Evolutionary conservation across 2,329 filamentous ascomycete species (phyloP).

Genomic region (Metarhizium sp.): DNA sequence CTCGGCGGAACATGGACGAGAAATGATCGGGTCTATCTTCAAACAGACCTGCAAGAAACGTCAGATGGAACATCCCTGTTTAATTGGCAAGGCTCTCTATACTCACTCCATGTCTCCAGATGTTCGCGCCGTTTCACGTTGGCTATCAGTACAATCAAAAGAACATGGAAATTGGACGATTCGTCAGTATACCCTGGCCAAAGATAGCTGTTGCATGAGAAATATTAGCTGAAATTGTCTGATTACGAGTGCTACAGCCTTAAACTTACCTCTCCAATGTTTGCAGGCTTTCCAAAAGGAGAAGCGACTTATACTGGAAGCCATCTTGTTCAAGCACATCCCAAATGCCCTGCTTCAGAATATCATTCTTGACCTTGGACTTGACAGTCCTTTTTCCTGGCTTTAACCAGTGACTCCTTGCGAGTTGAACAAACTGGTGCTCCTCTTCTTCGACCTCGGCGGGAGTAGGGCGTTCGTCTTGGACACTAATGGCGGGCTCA

Average conservation of each 20-base stretch:
- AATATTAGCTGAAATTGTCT: neutral
- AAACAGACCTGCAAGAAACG: slow-evolving; percentile 53
- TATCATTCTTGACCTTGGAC: slow-evolving; percentile 69
- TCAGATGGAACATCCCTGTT: slow-evolving; percentile 10
- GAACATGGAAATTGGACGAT: slow-evolving; percentile 82
- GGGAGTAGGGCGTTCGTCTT: slow-evolving; percentile 40
- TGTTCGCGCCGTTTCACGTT: slow-evolving; percentile 85
- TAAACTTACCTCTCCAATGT: slow-evolving; percentile 63
- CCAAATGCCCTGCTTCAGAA: slow-evolving; percentile 84
- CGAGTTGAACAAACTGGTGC: slow-evolving; percentile 64
- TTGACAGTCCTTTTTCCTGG: slow-evolving; percentile 49
- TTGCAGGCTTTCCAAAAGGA: slow-evolving; percentile 83
- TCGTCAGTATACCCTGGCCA: slow-evolving; percentile 91
- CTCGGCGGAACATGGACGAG: slow-evolving; percentile 77
- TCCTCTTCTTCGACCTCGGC: slow-evolving; percentile 64
- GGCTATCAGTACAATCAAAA: slow-evolving; percentile 75
- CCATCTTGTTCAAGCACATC: slow-evolving; percentile 72
- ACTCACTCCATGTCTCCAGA: slow-evolving; percentile 74
- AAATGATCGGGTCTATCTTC: slow-evolving; percentile 70
- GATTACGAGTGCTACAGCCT: neutral
- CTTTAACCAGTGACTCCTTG: slow-evolving; percentile 78
- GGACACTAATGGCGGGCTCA: slow-evolving; percentile 28
- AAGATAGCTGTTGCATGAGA: slow-evolving; percentile 53
- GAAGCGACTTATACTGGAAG: slow-evolving; percentile 67
- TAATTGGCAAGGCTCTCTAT: neutral